These are phyloP conservation scores for Ramularia collo-cygni DNA, from an alignment of 2,329 filamentous ascomycete genomes.

Conservation along the genomic window DNA sequence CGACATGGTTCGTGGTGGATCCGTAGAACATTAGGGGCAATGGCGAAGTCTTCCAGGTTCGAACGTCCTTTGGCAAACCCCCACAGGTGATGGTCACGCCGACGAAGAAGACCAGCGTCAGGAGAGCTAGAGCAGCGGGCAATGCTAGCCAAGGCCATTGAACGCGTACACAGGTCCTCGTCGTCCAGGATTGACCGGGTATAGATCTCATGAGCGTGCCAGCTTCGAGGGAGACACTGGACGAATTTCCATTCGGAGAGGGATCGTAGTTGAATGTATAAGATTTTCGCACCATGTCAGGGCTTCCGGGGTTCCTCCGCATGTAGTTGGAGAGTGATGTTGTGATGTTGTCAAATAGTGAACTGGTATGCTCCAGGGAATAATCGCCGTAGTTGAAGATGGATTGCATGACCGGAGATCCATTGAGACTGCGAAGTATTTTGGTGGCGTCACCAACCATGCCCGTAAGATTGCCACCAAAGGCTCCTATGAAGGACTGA, in stretches of 20 bases:
- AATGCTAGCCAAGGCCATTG: constrained; percentile 8
- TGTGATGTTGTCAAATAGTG: constrained; percentile 7
- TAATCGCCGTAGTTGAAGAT: constrained; percentile 8
- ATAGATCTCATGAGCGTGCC: constrained; percentile 1
- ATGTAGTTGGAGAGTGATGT: constrained; percentile 10
- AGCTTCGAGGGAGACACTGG: background rate
- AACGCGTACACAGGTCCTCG: constrained; percentile 9
- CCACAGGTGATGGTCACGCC: constrained; percentile 2
- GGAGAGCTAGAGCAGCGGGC: constrained; percentile 2
- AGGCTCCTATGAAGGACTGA: background rate
- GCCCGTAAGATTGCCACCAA: background rate
- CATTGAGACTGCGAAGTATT: constrained; percentile 2
- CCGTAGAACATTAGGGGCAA: constrained; percentile 9
- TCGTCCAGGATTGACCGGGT: background rate
- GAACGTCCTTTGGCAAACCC: constrained; percentile 3
- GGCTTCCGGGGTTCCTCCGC: constrained; percentile 3
- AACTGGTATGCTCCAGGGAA: constrained; percentile 4
- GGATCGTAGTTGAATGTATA: background rate
- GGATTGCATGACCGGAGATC: constrained; percentile 6
- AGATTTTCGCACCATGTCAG: too few relatives aligned
- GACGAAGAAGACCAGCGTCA: constrained; percentile 9
- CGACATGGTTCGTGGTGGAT: too few relatives aligned
- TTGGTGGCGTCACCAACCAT: background rate
- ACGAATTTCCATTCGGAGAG: background rate
- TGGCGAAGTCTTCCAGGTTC: constrained; percentile 10